phyloP scores from a whole-genome alignment of 1,139 yeast species.

The Martiniozyma asiatica region DNA sequence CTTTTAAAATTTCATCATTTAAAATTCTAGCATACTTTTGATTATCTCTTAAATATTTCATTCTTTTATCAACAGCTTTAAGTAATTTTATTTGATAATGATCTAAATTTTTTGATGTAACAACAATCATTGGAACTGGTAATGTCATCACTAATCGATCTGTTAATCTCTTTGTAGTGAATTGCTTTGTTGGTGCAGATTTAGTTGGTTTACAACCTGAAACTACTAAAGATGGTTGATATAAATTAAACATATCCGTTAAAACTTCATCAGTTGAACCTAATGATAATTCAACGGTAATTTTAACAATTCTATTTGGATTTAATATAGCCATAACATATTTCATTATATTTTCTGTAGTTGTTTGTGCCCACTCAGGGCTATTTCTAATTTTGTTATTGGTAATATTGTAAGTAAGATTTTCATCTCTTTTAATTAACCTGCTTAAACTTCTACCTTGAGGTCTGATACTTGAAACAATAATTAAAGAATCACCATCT shows the following conservation, averaged over 20 bases:
- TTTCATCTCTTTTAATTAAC: constrained; percentile 5
- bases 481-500: constrained; percentile 53
- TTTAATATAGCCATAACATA: constrained; percentile 38
- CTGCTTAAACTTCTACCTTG: constrained; percentile 13
- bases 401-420: constrained; percentile 6
- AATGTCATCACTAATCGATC: constrained; percentile 52
- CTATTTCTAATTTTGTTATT: constrained; percentile 17
- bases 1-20: constrained; percentile 11
- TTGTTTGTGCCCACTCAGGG: constrained; percentile 23
- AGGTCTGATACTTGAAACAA: constrained; percentile 32
- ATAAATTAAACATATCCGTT: constrained; percentile 48
- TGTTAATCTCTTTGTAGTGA: constrained; percentile 50
- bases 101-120: constrained; percentile 54
- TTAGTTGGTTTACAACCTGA: constrained; percentile 47
- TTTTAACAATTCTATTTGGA: constrained; percentile 37
- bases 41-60: constrained; percentile 23
- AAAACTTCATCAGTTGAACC: constrained; percentile 48
- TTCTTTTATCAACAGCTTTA: constrained; percentile 29
- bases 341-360: constrained; percentile 35
- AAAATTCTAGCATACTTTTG: constrained; percentile 7
- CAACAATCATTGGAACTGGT: constrained; percentile 59
- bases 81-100: constrained; percentile 35
- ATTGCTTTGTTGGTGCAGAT: constrained; percentile 43
- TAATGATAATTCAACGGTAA: constrained; percentile 52
- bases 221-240: constrained; percentile 55